Conservation (phyloP, 2,329 filamentous ascomycete species). For the Phyllosticta paracitricarpa region DNA sequence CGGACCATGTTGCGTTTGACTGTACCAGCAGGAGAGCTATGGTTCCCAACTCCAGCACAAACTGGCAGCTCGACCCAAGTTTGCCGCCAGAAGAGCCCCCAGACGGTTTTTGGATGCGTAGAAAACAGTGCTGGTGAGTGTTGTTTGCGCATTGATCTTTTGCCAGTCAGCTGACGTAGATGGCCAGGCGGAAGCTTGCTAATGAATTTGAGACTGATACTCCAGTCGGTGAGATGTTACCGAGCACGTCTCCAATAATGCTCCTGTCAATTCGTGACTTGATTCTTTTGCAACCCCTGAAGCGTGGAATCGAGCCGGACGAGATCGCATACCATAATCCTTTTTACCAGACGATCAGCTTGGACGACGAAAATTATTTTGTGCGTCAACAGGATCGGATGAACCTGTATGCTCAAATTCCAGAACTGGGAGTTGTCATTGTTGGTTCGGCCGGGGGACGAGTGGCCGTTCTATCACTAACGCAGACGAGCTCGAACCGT, state of each 20-base stretch:
- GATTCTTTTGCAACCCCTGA: conserved; percentile 31
- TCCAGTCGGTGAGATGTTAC: background rate
- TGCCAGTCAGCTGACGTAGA: background rate
- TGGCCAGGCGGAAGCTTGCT: background rate
- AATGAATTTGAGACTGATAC: background rate
- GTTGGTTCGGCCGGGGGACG: conserved; percentile 57
- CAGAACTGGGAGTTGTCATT: conserved; percentile 60
- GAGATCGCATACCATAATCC: conserved; percentile 2
- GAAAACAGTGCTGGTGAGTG: background rate
- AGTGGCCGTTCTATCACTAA: conserved; percentile 53
- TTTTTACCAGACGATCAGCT: conserved; percentile 12
- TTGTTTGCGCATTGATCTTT: background rate
- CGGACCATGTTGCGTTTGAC: background rate
- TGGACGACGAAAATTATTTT: background rate
- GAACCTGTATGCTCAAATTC: conserved; percentile 54
- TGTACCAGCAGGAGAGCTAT: background rate
- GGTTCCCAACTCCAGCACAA: conserved; percentile 2
- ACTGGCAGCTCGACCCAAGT: background rate
- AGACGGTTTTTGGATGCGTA: background rate
- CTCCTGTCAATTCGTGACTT: conserved; percentile 35
- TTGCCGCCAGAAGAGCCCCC: background rate
- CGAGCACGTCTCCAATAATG: conserved; percentile 24
- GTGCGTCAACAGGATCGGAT: conserved; percentile 38
- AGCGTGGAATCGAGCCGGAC: background rate
- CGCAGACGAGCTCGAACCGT: conserved; percentile 19